Percentiles rank a stretch among this genome's conserved stretches.
phyloP scores from a whole-genome alignment of 176 grass and related monocot species.

The Musa itinerans region DNA sequence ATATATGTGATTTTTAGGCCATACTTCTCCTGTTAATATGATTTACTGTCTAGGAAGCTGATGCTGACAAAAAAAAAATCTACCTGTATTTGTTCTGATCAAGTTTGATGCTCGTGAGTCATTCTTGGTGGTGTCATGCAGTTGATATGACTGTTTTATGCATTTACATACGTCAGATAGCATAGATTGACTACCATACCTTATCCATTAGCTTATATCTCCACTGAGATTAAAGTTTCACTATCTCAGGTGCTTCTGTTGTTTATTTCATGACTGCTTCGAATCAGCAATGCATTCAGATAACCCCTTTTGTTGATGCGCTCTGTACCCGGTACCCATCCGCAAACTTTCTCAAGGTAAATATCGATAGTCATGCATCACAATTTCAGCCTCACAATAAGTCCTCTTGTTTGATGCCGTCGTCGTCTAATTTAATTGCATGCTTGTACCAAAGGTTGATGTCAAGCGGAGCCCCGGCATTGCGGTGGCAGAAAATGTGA shows the following conservation, averaged over 20 bases:
- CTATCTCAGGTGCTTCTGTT: slow-evolving; percentile 18
- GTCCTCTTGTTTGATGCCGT: too few species aligned
- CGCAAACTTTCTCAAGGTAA: slow-evolving; percentile 22
- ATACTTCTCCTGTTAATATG: too few species aligned
- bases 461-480: slow-evolving; percentile 1
- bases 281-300: slow-evolving; percentile 9
- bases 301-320: slow-evolving; percentile 8
- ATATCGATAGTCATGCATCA: too few species aligned
- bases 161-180: not conserved
- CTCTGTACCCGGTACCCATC: slow-evolving; percentile 16
- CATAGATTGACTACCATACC: not conserved
- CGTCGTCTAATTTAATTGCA: not conserved
- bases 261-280: slow-evolving; percentile 16
- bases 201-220: not conserved
- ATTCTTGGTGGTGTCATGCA: not conserved
- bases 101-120: not conserved
- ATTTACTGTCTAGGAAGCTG: too few species aligned
- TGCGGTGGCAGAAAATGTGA: slow-evolving; percentile 10
- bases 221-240: not conserved
- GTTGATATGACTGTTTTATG: not conserved
- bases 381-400: too few species aligned
- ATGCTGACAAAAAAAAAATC: too few species aligned
- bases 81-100: not conserved
- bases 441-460: slow-evolving; percentile 6
- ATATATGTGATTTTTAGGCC: too few species aligned